phyloP scores from a whole-genome alignment of 2,329 filamentous ascomycete genomes.

The Ophiosphaerella narmari region DNA sequence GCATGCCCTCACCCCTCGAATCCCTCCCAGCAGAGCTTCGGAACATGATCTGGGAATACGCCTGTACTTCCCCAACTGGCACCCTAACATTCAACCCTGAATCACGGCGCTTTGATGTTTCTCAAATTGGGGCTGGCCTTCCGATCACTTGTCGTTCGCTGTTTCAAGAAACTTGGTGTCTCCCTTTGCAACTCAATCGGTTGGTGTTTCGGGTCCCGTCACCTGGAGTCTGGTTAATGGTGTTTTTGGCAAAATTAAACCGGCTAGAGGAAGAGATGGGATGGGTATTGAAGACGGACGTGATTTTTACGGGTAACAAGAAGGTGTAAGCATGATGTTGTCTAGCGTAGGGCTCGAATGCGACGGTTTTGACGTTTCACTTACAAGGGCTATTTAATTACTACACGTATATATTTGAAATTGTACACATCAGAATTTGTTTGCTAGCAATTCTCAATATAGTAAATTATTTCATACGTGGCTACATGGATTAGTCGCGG shows the following conservation, averaged over 20 bases:
- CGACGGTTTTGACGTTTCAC: too few species aligned
- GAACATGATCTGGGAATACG: conserved; percentile 12
- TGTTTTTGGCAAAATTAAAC: conserved; percentile 1
- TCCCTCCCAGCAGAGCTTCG: conserved; percentile 18
- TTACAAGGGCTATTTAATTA: too few species aligned
- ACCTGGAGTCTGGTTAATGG: not conserved
- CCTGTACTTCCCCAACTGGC: conserved; percentile 8
- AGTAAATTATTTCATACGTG: not conserved
- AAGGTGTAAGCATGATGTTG: not conserved
- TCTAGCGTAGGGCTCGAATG: too few species aligned
- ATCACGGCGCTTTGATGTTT: conserved; percentile 13
- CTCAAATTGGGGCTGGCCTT: conserved; percentile 15
- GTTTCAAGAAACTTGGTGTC: conserved; percentile 13
- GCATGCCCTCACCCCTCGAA: conserved; percentile 4
- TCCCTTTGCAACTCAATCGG: conserved; percentile 13
- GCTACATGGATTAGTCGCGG: conserved; percentile 53
- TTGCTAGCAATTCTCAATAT: too few species aligned
- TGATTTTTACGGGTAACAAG: not conserved
- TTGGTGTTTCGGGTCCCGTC: conserved; percentile 7
- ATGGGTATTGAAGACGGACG: conserved; percentile 2
- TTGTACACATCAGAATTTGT: too few species aligned
- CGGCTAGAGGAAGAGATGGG: conserved; percentile 3
- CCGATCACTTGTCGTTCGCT: conserved; percentile 16
- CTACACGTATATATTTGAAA: too few species aligned
- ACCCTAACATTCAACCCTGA: conserved; percentile 4